Evolutionary conservation across 148 eudicot genomes (phyloP).

Genomic region (Vaccinium myrtillus): DNA sequence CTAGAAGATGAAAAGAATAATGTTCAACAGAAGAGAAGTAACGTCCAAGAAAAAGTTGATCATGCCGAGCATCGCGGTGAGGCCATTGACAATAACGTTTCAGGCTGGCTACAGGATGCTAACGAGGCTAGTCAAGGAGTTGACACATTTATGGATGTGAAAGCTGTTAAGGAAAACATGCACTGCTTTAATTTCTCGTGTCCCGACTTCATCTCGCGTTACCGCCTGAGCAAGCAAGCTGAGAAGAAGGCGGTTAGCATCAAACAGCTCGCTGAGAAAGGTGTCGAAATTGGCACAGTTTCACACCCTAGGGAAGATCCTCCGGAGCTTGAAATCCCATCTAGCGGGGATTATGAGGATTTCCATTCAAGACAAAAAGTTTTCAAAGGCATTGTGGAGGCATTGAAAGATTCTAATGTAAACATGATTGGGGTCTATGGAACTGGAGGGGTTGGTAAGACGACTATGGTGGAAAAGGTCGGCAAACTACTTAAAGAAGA

Average conservation of each 20-base stretch:
- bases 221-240: background rate
- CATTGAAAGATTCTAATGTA: too few relatives aligned
- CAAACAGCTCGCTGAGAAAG: background rate
- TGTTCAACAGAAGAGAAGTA: background rate
- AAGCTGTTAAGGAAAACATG: background rate
- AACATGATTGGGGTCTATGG: constrained; percentile 10
- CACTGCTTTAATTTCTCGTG: background rate
- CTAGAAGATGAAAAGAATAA: background rate
- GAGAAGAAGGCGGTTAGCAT: background rate
- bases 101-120: background rate
- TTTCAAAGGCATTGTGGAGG: background rate
- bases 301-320: background rate
- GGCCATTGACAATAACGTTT: background rate
- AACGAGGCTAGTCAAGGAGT: background rate
- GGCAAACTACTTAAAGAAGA: background rate
- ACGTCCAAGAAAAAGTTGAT: background rate
- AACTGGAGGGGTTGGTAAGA: constrained; percentile 12
- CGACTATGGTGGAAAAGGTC: constrained; percentile 8
- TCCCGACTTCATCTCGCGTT: background rate
- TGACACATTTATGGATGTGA: background rate
- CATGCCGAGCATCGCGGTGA: background rate
- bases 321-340: background rate
- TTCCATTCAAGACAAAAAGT: background rate
- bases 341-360: background rate
- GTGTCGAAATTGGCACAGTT: background rate